Evolutionary conservation across 805 yeast genomes (phyloP).

Genomic region (Candida berthetii): DNA sequence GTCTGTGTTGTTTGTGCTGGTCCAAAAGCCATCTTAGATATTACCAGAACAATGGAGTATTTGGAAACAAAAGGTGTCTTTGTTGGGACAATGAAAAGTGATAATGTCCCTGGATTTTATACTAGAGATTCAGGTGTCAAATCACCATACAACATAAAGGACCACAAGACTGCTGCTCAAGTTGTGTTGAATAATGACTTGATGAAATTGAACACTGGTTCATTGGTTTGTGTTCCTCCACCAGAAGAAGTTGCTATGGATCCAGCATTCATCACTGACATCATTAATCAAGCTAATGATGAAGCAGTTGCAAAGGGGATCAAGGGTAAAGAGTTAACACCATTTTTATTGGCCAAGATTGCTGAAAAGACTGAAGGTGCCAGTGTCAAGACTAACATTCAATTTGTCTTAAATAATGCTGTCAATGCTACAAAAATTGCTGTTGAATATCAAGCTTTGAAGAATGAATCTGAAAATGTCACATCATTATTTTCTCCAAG

Average conservation of each 20-base stretch:
- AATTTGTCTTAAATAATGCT: conserved; percentile 76
- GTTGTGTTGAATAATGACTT: conserved; percentile 42
- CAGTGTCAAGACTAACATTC: conserved; percentile 64
- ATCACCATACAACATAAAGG: conserved; percentile 61
- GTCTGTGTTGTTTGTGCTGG: conserved; percentile 92
- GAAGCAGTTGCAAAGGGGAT: conserved; percentile 51
- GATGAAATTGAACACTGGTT: conserved; percentile 59
- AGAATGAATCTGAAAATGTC: no score
- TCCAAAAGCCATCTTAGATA: conserved; percentile 81
- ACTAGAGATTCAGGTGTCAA: conserved; percentile 66
- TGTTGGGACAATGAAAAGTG: conserved; percentile 56
- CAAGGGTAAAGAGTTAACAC: conserved; percentile 72
- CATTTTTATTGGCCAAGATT: conserved; percentile 62
- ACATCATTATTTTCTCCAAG: background rate
- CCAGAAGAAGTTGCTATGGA: conserved; percentile 58
- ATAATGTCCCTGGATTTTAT: conserved; percentile 76
- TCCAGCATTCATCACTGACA: conserved; percentile 39
- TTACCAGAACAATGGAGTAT: conserved; percentile 75
- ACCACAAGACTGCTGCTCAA: conserved; percentile 53
- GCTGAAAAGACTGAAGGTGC: conserved; percentile 64
- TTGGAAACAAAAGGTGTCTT: conserved; percentile 89
- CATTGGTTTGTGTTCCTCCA: conserved; percentile 78
- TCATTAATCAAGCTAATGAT: conserved; percentile 51
- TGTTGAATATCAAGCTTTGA: conserved; percentile 27
- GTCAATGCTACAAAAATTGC: conserved; percentile 64